phyloP scores from a whole-genome alignment of 805 yeast species.

The Nakazawaea wickerhamii region DNA sequence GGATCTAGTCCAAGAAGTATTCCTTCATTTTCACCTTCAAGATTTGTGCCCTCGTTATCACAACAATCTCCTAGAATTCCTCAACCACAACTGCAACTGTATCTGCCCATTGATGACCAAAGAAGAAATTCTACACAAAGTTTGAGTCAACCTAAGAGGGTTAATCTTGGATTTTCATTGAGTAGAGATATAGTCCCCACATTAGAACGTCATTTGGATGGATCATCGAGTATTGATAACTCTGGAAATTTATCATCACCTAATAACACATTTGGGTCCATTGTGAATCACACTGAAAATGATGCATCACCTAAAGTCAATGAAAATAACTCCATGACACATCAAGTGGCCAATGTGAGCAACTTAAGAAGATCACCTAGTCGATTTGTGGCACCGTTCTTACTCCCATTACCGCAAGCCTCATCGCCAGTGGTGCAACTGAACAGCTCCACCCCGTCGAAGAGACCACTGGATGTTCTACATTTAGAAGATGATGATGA shows the following conservation, averaged over 20 bases:
- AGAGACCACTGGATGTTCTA: conserved; percentile 21
- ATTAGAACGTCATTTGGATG: neutral
- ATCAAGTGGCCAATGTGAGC: neutral
- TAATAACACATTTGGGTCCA: neutral
- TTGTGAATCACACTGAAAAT: neutral
- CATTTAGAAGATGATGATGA: conserved; percentile 22
- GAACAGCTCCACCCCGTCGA: conserved; percentile 11
- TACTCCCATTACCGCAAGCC: neutral
- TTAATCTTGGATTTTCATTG: conserved; percentile 10
- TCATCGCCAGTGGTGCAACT: neutral
- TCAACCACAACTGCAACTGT: neutral
- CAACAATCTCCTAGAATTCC: neutral
- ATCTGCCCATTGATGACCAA: neutral
- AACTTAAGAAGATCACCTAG: conserved; percentile 3
- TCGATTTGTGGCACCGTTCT: conserved; percentile 3
- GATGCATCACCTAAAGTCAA: neutral
- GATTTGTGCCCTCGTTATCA: conserved; percentile 2
- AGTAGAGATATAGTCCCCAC: neutral
- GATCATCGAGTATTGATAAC: neutral
- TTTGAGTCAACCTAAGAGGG: conserved; percentile 3
- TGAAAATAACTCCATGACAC: neutral
- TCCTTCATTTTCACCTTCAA: conserved; percentile 1
- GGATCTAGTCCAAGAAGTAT: neutral
- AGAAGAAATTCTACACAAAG: too few species aligned
- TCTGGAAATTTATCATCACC: conserved; percentile 4